These are phyloP conservation scores for Cylindrotheca closterium DNA, from an alignment of 108 stramenopile genomes.

Conservation along the genomic window DNA sequence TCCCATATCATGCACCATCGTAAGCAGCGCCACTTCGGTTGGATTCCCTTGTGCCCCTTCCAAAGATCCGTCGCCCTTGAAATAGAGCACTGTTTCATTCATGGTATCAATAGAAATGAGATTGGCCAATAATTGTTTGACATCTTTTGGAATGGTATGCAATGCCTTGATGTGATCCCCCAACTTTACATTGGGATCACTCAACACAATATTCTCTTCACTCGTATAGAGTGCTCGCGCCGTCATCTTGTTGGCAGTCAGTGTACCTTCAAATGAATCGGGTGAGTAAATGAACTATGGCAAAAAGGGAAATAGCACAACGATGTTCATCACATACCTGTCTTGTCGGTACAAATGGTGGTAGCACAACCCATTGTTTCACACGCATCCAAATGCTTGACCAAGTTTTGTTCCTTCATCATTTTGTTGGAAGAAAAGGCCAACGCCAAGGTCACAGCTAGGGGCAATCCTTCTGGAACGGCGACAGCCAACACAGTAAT, in stretches of 20 bases:
- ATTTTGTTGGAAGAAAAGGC: conserved; percentile 92
- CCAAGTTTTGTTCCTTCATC: conserved; percentile 94
- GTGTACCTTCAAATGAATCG: conserved; percentile 64
- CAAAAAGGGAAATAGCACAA: conserved; percentile 7
- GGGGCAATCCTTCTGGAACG: conserved; percentile 97
- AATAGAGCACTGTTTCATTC: conserved; percentile 74
- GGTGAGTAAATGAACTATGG: conserved; percentile 1
- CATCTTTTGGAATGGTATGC: conserved; percentile 29
- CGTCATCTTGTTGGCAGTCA: conserved; percentile 97
- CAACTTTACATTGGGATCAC: conserved; percentile 51
- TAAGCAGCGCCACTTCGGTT: conserved; percentile 92
- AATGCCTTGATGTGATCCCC: conserved; percentile 15
- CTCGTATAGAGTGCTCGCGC: conserved; percentile 64
- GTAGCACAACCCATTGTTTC: conserved; percentile 99
- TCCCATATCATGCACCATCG: conserved; percentile 62
- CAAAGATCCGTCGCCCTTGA: conserved; percentile 28
- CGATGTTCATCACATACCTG: conserved; percentile 40
- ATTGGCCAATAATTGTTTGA: conserved; percentile 39
- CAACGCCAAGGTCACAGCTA: conserved; percentile 94
- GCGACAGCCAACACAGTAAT: conserved; percentile 95
- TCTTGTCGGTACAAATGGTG: conserved; percentile 98
- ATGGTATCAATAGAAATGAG: conserved; percentile 76
- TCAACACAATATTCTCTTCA: conserved; percentile 43
- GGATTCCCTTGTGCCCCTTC: conserved; percentile 80
- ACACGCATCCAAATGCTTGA: conserved; percentile 95